A percentile compares a stretch with the other conserved stretches of the same genome.
Evolutionary conservation across 2,329 filamentous ascomycete species (phyloP).

Genomic region (Fusarium redolens): DNA sequence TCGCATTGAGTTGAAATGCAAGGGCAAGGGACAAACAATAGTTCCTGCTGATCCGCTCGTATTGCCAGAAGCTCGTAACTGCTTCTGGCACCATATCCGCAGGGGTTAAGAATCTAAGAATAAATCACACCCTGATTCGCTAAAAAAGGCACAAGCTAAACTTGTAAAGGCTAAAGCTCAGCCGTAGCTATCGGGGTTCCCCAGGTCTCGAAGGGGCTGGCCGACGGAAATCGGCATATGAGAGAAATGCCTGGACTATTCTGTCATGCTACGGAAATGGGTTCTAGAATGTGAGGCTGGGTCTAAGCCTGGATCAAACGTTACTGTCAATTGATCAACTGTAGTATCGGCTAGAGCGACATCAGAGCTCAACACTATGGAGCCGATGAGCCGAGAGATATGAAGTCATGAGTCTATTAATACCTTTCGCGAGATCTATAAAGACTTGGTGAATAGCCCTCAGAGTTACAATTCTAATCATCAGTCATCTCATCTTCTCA

Average conservation of each 20-base stretch:
- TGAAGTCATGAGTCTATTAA: constrained; percentile 26
- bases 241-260: neutral
- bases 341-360: constrained; percentile 6
- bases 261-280: neutral
- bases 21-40: neutral
- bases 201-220: constrained; percentile 5
- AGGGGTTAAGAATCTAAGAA: constrained; percentile 5
- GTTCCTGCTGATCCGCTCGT: neutral
- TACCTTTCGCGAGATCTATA: constrained; percentile 16
- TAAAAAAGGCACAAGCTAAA: rapidly evolving
- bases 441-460: constrained; percentile 1
- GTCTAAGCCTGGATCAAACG: neutral
- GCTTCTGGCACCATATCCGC: neutral
- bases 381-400: neutral
- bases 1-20: neutral
- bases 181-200: neutral
- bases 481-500: constrained; percentile 24
- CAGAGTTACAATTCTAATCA: constrained; percentile 12
- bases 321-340: neutral
- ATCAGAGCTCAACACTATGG: neutral
- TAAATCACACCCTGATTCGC: neutral
- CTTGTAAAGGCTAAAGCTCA: neutral
- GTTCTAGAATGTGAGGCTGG: neutral
- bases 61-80: constrained; percentile 11
- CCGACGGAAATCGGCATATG: neutral